Base-by-base conservation (phyloP, 371 early-diverging fungal species). In the Dichotomocladium elegans region DNA sequence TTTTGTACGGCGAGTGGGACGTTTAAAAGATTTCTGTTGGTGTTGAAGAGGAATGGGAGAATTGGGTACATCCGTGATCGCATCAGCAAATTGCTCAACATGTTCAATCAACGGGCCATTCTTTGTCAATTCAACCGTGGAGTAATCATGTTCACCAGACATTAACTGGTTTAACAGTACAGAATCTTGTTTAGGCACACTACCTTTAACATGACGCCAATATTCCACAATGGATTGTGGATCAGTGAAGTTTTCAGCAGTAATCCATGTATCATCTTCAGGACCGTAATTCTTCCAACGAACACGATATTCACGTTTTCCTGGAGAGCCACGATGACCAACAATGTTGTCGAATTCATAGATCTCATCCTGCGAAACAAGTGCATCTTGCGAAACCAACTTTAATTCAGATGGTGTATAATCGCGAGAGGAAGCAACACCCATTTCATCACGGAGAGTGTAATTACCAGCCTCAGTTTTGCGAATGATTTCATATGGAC, bases 351-450 rank as follows among this genome's bases (percentile, higher is more conserved):
- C 33, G 33, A 31, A 14, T 30, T 57, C 54, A 35, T 50, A 58
- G 0, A 46, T 28, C 35, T 57, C 58, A 26, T 51, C 54, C 11
- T 19, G 19, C 6, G 40, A 12, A 9, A 51, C 10, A 1, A 54
- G 8, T 42, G 44, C 51, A 41, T 54, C 58, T 12, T 55, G 46
- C 14, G 55, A 55, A 3, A 58, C 44, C 19, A 51, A 12, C 27
- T 60, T 55, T 2, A 60, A 37, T 33, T 45, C 51, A 9, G 49
- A 45, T 12, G 59, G 56, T n/a, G 51, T 24, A 49, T 56, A 64
- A 11, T 57, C 50, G 6, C 53, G 17, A 15, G 44, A 42, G 3
- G 57, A 30, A 10, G 54, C 22, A 22, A 37, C 6, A 0, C 60
- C 55, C 45, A 44, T 19, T 44, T 55, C 45, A 33, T 60, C 46